Evolutionary conservation across 768 basidiomycete species (phyloP), one percentile per base, ranked within the genome.

Genomic region (Phallus indusiatus): DNA sequence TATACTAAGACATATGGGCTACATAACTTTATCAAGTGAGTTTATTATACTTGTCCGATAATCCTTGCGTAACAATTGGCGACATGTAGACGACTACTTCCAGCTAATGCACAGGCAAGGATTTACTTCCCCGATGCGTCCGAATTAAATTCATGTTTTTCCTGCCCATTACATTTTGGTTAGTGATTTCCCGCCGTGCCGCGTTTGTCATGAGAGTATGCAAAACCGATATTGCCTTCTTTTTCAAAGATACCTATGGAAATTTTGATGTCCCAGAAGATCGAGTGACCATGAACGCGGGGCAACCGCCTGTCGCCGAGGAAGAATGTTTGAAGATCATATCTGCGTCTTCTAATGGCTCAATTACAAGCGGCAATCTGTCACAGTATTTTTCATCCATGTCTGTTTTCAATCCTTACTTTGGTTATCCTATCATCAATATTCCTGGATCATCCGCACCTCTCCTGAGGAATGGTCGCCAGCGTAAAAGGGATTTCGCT

Each of bases 1-100:
- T 84, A 84, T 65, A 83, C 85, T 1, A 89, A 86, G 86, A 69
- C 81, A 18, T 84, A 90, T 70, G 80, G 84, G 22, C 69, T 84
- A 50, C 90, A 86, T 86, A 79, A 68, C 51, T 61, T 88, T 58
- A 75, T 81, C 58, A 87, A 81, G 86, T 86, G 63, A 58, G 78
- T 75, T 34, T 22, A n/a, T 36, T 20, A 21, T 22, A 20, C 12
- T 37, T n/a, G 47, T 18, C 16, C 21, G 10, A 14, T 33, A 21
- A 51, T 14, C 4, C 22, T 16, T 36, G 33, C 20, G 47, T 24
- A 35, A 11, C 49, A 4, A 50, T 36, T 52, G 6, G 21, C 48
- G 17, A 33, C 11, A 16, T 36, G 50, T 46, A 88, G 87, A 66
- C 83, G 78, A 56, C 64, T 85, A 8, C 74, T 90, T 53, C 86